Conservation (phyloP, 2,329 filamentous ascomycete genomes). For the Neopestalotiopsis rosae region DNA sequence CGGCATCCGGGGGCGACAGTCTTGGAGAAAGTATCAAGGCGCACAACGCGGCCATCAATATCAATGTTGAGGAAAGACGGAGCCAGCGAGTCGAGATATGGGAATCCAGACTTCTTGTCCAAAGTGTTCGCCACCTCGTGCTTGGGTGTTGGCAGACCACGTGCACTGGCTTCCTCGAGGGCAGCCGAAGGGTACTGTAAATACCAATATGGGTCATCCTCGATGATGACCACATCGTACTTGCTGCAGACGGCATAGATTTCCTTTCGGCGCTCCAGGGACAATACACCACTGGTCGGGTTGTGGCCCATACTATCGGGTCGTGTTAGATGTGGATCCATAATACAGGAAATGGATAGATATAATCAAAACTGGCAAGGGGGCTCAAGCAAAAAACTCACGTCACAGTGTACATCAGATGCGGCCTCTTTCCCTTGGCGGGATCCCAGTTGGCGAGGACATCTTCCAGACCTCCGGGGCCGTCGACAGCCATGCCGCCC, state of each 20-base stretch:
- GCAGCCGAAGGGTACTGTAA: constrained; percentile 82
- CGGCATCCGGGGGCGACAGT: constrained; percentile 89
- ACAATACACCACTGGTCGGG: constrained; percentile 79
- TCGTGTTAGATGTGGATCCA: constrained; percentile 24
- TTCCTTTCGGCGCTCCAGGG: constrained; percentile 74
- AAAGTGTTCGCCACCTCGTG: constrained; percentile 36
- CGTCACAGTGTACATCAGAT: constrained; percentile 90
- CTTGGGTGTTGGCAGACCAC: constrained; percentile 40
- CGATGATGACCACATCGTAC: constrained; percentile 89
- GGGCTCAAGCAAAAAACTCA: constrained; percentile 49
- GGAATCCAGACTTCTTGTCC: constrained; percentile 63
- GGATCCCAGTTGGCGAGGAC: constrained; percentile 84
- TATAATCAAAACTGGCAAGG: constrained; percentile 11
- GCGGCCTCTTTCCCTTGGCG: constrained; percentile 74
- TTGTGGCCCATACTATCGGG: constrained; percentile 79
- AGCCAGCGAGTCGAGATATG: constrained; percentile 81
- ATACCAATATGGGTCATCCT: constrained; percentile 97
- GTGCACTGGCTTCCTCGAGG: constrained; percentile 53
- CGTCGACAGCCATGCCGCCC: constrained; percentile 78
- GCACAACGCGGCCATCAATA: constrained; percentile 83
- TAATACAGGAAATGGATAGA: background rate
- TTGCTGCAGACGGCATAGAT: constrained; percentile 81
- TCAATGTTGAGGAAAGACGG: constrained; percentile 86
- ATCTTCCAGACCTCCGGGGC: constrained; percentile 76
- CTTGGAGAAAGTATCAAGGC: constrained; percentile 93